Conservation (phyloP, 2,329 filamentous ascomycete species). For the Venturiaceae sp. region DNA sequence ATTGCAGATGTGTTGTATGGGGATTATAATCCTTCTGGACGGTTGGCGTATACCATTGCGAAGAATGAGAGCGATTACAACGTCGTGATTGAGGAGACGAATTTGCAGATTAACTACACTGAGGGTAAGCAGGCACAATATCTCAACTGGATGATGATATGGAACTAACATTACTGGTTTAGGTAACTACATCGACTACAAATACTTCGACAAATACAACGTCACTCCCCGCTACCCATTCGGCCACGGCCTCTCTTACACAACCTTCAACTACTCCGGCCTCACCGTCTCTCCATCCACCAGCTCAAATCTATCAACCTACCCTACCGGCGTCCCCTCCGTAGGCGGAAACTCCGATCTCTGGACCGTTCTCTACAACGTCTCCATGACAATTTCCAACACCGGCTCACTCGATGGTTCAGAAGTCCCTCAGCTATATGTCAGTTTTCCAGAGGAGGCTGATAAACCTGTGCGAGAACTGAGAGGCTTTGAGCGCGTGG, state of each 20-base stretch:
- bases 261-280: constrained; percentile 4
- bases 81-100: constrained; percentile 57
- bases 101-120: constrained; percentile 54
- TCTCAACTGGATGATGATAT: not conserved
- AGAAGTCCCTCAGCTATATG: constrained; percentile 47
- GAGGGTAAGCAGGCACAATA: constrained; percentile 56
- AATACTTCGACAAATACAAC: constrained; percentile 5
- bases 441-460: constrained; percentile 57
- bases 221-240: not conserved
- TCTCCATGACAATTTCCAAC: not conserved
- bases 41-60: constrained; percentile 65
- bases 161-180: not conserved
- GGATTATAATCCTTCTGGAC: constrained; percentile 65
- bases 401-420: constrained; percentile 39
- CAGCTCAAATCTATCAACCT: not conserved
- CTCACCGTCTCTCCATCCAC: not conserved
- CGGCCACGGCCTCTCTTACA: constrained; percentile 7
- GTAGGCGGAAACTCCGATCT: not conserved
- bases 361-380: not conserved
- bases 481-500: constrained; percentile 54
- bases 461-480: constrained; percentile 42
- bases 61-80: constrained; percentile 66
- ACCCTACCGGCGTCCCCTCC: not conserved
- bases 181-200: constrained; percentile 6
- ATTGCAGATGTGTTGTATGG: constrained; percentile 74